A percentile compares a stretch with the other conserved stretches of the same genome.
These are phyloP conservation scores for Arabis hirsuta DNA, from an alignment of 345 rosid genomes.

Conservation along the genomic window DNA sequence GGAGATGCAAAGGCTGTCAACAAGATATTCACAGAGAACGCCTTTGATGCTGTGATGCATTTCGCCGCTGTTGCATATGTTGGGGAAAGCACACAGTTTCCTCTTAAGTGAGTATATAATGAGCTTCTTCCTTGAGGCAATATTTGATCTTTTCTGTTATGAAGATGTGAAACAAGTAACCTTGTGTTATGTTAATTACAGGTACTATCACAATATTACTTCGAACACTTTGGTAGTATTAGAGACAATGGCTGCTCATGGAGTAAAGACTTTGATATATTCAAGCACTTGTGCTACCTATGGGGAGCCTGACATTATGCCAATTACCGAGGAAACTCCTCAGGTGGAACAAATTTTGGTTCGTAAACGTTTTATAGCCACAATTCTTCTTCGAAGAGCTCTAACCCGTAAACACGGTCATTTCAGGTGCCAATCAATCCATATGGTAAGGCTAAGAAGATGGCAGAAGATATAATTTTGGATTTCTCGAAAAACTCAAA, in stretches of 20 bases:
- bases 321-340: conserved; percentile 62
- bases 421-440: conserved; percentile 63
- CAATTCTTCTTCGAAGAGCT: background rate
- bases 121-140: background rate
- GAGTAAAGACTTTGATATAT: conserved; percentile 65
- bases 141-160: background rate
- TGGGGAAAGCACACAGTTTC: conserved; percentile 69
- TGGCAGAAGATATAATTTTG: conserved; percentile 71
- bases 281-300: conserved; percentile 82
- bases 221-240: conserved; percentile 61
- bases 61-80: conserved; percentile 80
- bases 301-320: conserved; percentile 72
- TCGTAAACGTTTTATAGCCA: background rate
- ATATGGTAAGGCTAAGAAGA: conserved; percentile 74
- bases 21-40: conserved; percentile 56
- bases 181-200: conserved; percentile 28
- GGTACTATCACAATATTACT: conserved; percentile 74
- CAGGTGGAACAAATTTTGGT: conserved; percentile 39
- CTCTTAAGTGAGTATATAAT: conserved; percentile 52
- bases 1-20: conserved; percentile 66
- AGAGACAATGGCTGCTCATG: conserved; percentile 65
- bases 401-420: background rate
- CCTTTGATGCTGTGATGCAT: conserved; percentile 69
- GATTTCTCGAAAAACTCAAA: conserved; percentile 64
- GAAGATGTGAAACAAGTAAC: conserved; percentile 29